phyloP scores from a whole-genome alignment of 2,329 filamentous ascomycete genomes.

The Botrytis tulipae region DNA sequence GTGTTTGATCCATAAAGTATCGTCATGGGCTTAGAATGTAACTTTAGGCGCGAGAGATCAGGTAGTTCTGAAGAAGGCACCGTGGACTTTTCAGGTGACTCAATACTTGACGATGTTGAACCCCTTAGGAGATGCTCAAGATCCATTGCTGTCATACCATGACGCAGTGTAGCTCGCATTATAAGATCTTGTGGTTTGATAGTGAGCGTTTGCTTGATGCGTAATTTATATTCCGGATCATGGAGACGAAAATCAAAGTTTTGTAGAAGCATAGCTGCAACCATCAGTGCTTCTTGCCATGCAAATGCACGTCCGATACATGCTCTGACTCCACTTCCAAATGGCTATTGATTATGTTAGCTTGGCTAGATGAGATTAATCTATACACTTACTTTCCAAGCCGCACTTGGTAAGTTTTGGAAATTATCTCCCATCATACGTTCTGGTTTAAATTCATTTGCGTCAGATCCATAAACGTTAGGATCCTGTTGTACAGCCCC shows the following conservation, averaged over 20 bases:
- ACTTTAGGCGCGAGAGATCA: not conserved
- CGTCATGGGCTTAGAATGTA: conserved; percentile 42
- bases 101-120: conserved; percentile 16
- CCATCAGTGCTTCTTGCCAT: conserved; percentile 68
- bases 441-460: conserved; percentile 65
- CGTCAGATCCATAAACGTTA: conserved; percentile 62
- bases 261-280: conserved; percentile 63
- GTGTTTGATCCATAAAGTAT: conserved; percentile 72
- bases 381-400: conserved; percentile 41
- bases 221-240: conserved; percentile 57
- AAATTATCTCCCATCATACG: conserved; percentile 71
- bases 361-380: not conserved
- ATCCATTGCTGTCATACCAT: conserved; percentile 46
- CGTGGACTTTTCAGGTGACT: not conserved
- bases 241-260: conserved; percentile 66
- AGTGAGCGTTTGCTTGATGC: conserved; percentile 55
- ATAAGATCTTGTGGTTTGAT: conserved; percentile 63
- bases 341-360: conserved; percentile 59
- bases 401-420: conserved; percentile 52
- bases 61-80: not conserved
- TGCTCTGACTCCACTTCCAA: conserved; percentile 67
- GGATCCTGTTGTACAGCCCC: conserved; percentile 60
- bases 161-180: conserved; percentile 57
- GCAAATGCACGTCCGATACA: conserved; percentile 75
- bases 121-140: conserved; percentile 42